These are phyloP conservation scores for Penicillium sp. DNA, from an alignment of 2,329 filamentous ascomycete species.

Conservation along the genomic window DNA sequence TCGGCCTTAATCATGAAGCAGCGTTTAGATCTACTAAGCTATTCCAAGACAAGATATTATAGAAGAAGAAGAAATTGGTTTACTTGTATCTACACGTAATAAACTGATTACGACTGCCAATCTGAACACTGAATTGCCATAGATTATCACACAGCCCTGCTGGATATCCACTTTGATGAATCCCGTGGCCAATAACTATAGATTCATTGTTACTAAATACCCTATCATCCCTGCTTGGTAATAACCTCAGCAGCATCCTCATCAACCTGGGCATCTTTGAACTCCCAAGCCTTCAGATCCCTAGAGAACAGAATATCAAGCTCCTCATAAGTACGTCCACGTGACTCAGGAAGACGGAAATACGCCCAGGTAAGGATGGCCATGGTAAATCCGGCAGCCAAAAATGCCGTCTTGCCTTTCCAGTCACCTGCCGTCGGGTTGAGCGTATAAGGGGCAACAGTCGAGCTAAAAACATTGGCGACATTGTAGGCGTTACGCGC, in stretches of 20 bases:
- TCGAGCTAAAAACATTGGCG: slow-evolving; percentile 46
- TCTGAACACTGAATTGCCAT: no score
- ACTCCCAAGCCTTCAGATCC: background rate
- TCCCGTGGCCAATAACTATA: no score
- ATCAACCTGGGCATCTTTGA: background rate
- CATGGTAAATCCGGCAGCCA: slow-evolving; percentile 41
- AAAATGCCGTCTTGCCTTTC: slow-evolving; percentile 41
- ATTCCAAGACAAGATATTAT: no score
- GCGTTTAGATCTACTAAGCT: no score
- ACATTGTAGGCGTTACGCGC: slow-evolving; percentile 53
- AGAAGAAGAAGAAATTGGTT: no score
- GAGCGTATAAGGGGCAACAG: slow-evolving; percentile 28
- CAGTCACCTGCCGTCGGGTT: slow-evolving; percentile 40
- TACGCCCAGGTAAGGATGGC: slow-evolving; percentile 40
- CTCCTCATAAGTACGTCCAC: slow-evolving; percentile 43
- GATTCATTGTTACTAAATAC: background rate
- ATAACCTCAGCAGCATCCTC: background rate
- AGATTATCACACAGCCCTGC: no score
- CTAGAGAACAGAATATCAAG: slow-evolving; percentile 36
- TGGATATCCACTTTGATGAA: no score
- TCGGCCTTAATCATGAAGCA: no score
- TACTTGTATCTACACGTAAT: no score
- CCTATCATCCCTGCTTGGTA: background rate
- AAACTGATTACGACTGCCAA: no score
- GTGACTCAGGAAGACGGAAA: slow-evolving; percentile 44